These are phyloP conservation scores for Batkoa obscura DNA, from an alignment of 371 early-diverging fungal species.

Conservation along the genomic window DNA sequence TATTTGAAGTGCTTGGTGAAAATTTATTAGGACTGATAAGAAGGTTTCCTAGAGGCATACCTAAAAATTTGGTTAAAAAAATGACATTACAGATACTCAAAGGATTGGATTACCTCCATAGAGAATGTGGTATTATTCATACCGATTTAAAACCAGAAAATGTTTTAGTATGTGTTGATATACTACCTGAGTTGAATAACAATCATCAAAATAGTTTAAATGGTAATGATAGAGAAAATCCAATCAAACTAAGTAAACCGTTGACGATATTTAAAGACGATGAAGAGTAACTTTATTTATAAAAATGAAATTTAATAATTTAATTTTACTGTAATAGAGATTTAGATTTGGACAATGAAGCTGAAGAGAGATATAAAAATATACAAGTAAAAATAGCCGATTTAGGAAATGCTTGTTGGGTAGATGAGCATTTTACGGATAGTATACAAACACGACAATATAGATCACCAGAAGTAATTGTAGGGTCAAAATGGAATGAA, in stretches of 20 bases:
- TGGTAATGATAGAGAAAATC: neutral
- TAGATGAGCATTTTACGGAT: constrained; percentile 80
- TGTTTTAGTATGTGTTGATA: constrained; percentile 69
- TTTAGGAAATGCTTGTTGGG: constrained; percentile 96
- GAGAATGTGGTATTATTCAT: constrained; percentile 95
- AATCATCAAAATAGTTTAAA: too few species aligned
- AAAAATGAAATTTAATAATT: too few species aligned
- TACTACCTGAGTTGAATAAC: too few species aligned
- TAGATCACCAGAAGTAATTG: constrained; percentile 91
- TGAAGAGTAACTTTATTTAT: too few species aligned
- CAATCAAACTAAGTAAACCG: neutral
- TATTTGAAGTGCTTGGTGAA: constrained; percentile 91
- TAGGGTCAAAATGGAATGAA: constrained; percentile 80
- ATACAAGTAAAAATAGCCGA: constrained; percentile 88
- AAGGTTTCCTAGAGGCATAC: constrained; percentile 64
- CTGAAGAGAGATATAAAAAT: constrained; percentile 4
- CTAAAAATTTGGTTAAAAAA: constrained; percentile 62
- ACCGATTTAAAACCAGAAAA: constrained; percentile 97
- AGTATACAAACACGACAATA: constrained; percentile 98
- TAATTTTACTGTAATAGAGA: too few species aligned
- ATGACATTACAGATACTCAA: constrained; percentile 69
- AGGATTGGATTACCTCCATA: constrained; percentile 84
- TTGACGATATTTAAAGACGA: too few species aligned
- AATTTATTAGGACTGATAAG: constrained; percentile 75
- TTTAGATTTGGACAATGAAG: neutral